Evolutionary conservation across 139 green algal species (phyloP).

Genomic region (Zygnema cylindricum): DNA sequence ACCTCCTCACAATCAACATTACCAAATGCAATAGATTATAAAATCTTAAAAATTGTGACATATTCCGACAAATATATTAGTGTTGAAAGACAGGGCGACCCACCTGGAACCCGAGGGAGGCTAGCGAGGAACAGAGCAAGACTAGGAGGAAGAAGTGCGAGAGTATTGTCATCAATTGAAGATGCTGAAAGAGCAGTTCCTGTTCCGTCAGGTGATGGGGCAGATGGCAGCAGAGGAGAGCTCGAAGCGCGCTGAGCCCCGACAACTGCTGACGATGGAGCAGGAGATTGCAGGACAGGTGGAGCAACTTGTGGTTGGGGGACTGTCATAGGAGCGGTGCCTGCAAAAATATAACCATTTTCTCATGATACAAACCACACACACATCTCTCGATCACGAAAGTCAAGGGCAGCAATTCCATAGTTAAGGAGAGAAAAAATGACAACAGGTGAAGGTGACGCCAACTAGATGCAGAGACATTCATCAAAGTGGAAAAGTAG

Average conservation of each 20-base stretch:
- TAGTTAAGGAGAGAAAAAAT: too few species aligned
- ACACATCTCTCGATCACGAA: too few species aligned
- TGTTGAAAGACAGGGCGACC: background rate
- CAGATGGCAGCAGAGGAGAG: background rate
- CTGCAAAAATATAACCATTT: too few species aligned
- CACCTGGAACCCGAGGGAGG: background rate
- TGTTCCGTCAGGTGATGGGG: background rate
- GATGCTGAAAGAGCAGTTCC: background rate
- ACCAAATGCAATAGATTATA: too few species aligned
- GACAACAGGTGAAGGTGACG: too few species aligned
- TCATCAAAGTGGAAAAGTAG: too few species aligned
- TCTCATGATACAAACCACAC: too few species aligned
- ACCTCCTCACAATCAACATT: background rate
- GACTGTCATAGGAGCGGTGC: background rate
- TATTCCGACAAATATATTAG: too few species aligned
- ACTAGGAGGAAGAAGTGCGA: background rate
- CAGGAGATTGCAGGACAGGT: background rate
- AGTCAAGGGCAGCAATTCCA: too few species aligned
- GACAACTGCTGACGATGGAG: background rate
- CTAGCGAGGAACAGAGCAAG: background rate
- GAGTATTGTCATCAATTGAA: constrained; percentile 10
- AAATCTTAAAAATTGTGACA: too few species aligned
- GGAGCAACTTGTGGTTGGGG: background rate
- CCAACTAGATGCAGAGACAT: too few species aligned
- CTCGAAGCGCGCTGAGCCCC: background rate